Evolutionary conservation across 148 eudicot species (phyloP).

Genomic region (Heliosperma pusillum): DNA sequence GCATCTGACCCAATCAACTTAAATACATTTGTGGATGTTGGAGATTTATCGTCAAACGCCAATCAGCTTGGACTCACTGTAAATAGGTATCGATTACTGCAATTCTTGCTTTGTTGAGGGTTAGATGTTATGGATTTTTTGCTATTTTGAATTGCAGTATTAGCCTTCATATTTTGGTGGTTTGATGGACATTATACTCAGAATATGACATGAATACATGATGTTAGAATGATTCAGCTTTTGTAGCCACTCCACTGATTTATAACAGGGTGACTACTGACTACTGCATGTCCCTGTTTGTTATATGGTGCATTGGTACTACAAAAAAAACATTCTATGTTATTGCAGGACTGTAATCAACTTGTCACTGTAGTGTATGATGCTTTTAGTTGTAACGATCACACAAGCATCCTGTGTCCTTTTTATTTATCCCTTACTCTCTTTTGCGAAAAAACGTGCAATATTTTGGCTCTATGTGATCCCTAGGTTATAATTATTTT

Average conservation of each 20-base stretch:
- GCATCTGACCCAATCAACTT: slow-evolving; percentile 34
- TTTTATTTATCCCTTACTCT: not conserved
- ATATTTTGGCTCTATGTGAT: not conserved
- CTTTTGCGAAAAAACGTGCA: not conserved
- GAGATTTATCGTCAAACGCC: slow-evolving; percentile 34
- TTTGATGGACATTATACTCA: slow-evolving; percentile 1
- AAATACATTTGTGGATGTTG: slow-evolving; percentile 32
- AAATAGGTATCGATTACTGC: slow-evolving; percentile 40
- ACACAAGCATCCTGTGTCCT: not conserved
- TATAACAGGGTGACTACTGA: no score
- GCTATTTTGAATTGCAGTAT: not conserved
- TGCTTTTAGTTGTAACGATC: no score
- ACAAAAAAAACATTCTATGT: not conserved
- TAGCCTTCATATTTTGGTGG: not conserved
- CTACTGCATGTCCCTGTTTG: not conserved
- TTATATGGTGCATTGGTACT: not conserved
- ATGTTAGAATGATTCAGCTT: not conserved
- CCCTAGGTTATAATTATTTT: not conserved
- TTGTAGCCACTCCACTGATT: slow-evolving; percentile 1
- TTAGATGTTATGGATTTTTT: not conserved
- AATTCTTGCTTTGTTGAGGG: not conserved
- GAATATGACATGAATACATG: not conserved
- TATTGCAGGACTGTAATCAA: no score
- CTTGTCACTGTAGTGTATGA: no score
- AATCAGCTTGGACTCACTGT: slow-evolving; percentile 34